A percentile compares a stretch with the other conserved stretches of the same genome.
Conservation (phyloP, 2,329 filamentous ascomycete species). For the Davidsoniella virescens region DNA sequence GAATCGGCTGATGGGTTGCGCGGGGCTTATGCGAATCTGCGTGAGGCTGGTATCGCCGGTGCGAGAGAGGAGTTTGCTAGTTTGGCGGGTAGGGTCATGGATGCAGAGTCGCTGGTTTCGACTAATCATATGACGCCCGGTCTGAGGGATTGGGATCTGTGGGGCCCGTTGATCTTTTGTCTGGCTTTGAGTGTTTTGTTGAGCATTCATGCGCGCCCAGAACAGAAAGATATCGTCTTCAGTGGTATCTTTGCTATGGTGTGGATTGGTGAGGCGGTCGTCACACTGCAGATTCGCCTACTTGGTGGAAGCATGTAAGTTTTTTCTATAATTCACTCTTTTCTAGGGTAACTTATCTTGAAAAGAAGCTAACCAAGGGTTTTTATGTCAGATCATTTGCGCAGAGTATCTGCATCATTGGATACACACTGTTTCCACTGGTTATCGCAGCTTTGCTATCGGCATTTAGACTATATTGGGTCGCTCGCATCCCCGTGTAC, state of each 20-base stretch:
- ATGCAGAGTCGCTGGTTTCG: conserved; percentile 41
- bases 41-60: conserved; percentile 40
- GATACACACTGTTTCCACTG: conserved; percentile 92
- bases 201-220: conserved; percentile 60
- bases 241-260: conserved; percentile 93
- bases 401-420: conserved; percentile 94
- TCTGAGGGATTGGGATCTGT: conserved; percentile 91
- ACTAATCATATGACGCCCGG: conserved; percentile 72
- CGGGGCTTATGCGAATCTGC: conserved; percentile 44
- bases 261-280: conserved; percentile 91
- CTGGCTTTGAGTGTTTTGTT: conserved; percentile 74
- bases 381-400: conserved; percentile 63
- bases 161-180: conserved; percentile 93
- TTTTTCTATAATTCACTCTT: conserved; percentile 1
- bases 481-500: conserved; percentile 81
- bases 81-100: conserved; percentile 44
- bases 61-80: conserved; percentile 46
- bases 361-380: not conserved
- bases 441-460: conserved; percentile 86
- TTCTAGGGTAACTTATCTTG: not conserved
- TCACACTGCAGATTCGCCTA: conserved; percentile 95
- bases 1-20: conserved; percentile 37
- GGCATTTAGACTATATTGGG: conserved; percentile 60
- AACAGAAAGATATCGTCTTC: conserved; percentile 81
- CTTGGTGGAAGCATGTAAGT: conserved; percentile 92